phyloP scores from a whole-genome alignment of 2,329 filamentous ascomycete genomes.

The Thielaviopsis populi region DNA sequence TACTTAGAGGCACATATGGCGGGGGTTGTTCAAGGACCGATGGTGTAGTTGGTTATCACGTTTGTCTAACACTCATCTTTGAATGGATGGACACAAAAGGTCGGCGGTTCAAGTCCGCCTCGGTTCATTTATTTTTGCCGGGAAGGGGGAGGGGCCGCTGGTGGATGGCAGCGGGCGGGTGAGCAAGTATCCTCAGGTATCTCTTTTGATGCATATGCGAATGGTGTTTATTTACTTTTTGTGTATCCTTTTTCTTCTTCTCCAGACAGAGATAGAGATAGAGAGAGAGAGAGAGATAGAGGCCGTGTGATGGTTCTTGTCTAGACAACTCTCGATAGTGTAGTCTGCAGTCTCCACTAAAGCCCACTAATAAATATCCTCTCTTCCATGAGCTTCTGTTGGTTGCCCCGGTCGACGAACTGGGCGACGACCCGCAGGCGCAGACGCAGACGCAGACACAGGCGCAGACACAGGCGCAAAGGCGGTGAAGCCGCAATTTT shows the following conservation, averaged over 20 bases:
- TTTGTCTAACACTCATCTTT: slow-evolving; percentile 7
- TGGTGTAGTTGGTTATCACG: slow-evolving; percentile 13
- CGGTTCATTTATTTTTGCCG: background rate
- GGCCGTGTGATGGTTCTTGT: too few species aligned
- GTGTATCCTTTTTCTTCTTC: background rate
- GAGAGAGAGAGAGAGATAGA: background rate
- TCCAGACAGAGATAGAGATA: background rate
- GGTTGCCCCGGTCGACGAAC: slow-evolving; percentile 7
- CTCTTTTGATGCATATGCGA: too few species aligned
- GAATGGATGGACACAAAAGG: slow-evolving; percentile 10
- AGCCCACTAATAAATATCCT: background rate
- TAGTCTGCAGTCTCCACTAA: background rate
- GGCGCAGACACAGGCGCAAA: background rate
- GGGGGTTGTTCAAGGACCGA: background rate
- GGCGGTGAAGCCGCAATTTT: slow-evolving; percentile 2
- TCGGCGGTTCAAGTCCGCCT: slow-evolving; percentile 11
- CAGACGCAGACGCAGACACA: background rate
- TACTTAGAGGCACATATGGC: background rate
- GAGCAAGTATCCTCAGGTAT: too few species aligned
- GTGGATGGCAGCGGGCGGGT: background rate
- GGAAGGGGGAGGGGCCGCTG: background rate
- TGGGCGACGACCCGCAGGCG: background rate
- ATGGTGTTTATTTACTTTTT: too few species aligned
- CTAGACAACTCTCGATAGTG: too few species aligned
- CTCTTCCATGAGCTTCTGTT: background rate